Evolutionary conservation across 1,284 basidiomycete species (phyloP).

Genomic region (Farysia itapuensis): DNA sequence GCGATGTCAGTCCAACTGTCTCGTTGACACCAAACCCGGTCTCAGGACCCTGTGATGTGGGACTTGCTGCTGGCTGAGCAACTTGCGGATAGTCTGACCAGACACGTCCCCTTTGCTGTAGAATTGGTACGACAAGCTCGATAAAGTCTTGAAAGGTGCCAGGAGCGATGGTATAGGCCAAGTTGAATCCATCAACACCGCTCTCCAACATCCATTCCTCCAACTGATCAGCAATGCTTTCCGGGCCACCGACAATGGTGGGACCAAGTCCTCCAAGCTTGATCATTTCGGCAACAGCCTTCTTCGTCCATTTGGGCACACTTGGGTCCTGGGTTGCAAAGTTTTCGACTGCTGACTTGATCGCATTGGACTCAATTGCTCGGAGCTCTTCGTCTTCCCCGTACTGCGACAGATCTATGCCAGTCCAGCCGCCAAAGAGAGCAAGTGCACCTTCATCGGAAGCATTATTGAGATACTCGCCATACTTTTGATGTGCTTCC

Average conservation of each 20-base stretch:
- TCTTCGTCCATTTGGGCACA: slow-evolving; percentile 54
- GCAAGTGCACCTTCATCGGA: slow-evolving; percentile 57
- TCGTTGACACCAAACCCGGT: slow-evolving; percentile 37
- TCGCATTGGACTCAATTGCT: slow-evolving; percentile 41
- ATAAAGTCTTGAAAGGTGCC: slow-evolving; percentile 52
- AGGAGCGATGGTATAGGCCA: slow-evolving; percentile 42
- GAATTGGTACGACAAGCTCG: slow-evolving; percentile 42
- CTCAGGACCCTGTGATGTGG: slow-evolving; percentile 5
- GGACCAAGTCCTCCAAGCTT: slow-evolving; percentile 57
- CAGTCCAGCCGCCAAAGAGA: slow-evolving; percentile 59
- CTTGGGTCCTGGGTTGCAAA: slow-evolving; percentile 49
- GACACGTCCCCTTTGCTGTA: slow-evolving; percentile 48
- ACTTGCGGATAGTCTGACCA: slow-evolving; percentile 49
- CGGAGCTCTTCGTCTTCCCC: slow-evolving; percentile 52
- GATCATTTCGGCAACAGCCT: slow-evolving; percentile 45
- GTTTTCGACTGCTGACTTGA: slow-evolving; percentile 53
- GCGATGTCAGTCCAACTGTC: slow-evolving; percentile 36
- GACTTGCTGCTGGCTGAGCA: slow-evolving; percentile 2
- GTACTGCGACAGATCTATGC: slow-evolving; percentile 46
- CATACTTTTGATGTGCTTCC: slow-evolving; percentile 52
- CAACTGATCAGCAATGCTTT: slow-evolving; percentile 41
- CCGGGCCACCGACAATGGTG: slow-evolving; percentile 36
- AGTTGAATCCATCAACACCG: slow-evolving; percentile 55
- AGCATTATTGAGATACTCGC: slow-evolving; percentile 43
- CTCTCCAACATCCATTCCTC: slow-evolving; percentile 42